Evolutionary conservation across 2,329 filamentous ascomycete genomes (phyloP).

Genomic region (Neonectria magnoliae): DNA sequence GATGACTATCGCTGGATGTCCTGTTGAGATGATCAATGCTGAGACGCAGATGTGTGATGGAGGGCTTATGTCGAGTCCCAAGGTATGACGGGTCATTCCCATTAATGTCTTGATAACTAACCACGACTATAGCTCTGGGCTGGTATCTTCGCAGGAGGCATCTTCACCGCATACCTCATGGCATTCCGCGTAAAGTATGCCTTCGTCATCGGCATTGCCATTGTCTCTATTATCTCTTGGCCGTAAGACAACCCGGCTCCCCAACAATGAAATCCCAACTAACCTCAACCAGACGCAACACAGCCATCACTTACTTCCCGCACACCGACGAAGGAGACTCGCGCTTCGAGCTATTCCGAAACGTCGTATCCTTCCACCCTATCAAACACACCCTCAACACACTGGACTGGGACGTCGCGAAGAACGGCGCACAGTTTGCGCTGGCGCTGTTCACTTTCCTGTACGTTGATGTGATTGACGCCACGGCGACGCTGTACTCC

Average conservation of each 20-base stretch:
- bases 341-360: slow-evolving; percentile 81
- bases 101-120: not conserved
- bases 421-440: slow-evolving; percentile 75
- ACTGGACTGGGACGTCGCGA: slow-evolving; percentile 74
- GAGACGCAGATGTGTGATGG: slow-evolving; percentile 34
- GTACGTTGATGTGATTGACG: slow-evolving; percentile 79
- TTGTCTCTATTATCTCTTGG: slow-evolving; percentile 86
- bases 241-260: slow-evolving; percentile 59
- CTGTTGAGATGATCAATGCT: slow-evolving; percentile 24
- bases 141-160: slow-evolving; percentile 80
- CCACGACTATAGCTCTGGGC: slow-evolving; percentile 67
- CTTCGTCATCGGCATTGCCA: slow-evolving; percentile 79
- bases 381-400: slow-evolving; percentile 73
- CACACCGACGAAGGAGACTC: slow-evolving; percentile 71
- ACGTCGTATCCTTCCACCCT: slow-evolving; percentile 80
- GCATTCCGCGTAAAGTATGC: slow-evolving; percentile 84
- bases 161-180: slow-evolving; percentile 79
- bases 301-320: slow-evolving; percentile 80
- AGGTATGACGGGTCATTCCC: not conserved
- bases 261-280: fast-evolving
- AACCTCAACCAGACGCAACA: slow-evolving; percentile 46
- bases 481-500: slow-evolving; percentile 76
- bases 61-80: slow-evolving; percentile 34
- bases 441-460: slow-evolving; percentile 79
- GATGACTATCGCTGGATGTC: slow-evolving; percentile 76